Base-by-base conservation (phyloP, 768 basidiomycete species). In the Boletus huronensis region DNA sequence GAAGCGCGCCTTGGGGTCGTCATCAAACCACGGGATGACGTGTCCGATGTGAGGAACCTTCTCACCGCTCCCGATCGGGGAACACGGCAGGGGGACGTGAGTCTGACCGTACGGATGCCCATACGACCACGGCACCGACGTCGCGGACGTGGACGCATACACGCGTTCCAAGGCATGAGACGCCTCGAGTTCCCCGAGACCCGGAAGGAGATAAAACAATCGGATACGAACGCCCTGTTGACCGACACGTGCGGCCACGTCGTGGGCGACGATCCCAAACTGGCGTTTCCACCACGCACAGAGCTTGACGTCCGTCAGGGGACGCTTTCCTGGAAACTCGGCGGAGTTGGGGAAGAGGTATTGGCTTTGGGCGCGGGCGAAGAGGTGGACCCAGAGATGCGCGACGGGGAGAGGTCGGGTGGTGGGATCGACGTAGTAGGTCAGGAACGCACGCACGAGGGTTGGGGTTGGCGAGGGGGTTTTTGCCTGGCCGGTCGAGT, bases 1-100 rank as follows among this genome's bases (percentile, higher is more conserved):
- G 69, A 98, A 98, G 17, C 97, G 82, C 52, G 90, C 84, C 71
- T 98, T 98, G 7, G 97, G 95, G 70, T 97, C 94, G 64, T 99
- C 97, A n/a, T 93, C 90, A 66, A 98, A 93, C 52, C 82, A 87
- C 2, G 97, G 97, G 21, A 99, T 87, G 48, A 81, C 81, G 51
- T 84, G 79, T 0, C 89, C 92, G 29, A 95, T 74, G 69, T 59
- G 60, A 49, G 39, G 58, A 62, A 10, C 11, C 45, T 50, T 47
- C 46, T 73, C 71, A 1, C 67, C 58, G 3, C 59, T 60, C 46
- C 14, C 76, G 75, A 63, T 76, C 82, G 36, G 75, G 65, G 72
- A 55, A 77, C 81, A 66, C 63, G 77, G 63, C 48, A 79, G 75
- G 66, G 79, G 62, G 10, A 74, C 67, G 10, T 75, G 69, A 6